Base-by-base conservation (phyloP, 257 asterid genomes). In the Solanum chilense region DNA sequence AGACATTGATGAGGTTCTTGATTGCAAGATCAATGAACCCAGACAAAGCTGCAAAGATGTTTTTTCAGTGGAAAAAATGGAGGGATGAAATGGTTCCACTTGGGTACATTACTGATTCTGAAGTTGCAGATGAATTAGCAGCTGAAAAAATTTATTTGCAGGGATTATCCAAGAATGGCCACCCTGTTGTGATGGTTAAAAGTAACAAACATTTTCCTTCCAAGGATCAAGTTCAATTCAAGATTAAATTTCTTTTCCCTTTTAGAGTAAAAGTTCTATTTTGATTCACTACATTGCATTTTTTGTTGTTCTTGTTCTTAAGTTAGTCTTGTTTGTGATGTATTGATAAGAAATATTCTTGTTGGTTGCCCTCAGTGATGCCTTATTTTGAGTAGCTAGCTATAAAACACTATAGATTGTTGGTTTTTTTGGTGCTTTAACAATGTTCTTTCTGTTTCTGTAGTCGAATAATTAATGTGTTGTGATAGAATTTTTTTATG, bases 211-310 rank as follows among this genome's bases (percentile, higher is more conserved):
- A 96, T 87, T 89, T 83, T 60, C 90, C 93, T 75, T 69, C 94
- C 88, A 96, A 94, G 91, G 98, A 96, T 93, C 97, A 91, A 39
- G 90, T 90, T 47, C 98, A 96, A 90, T 95, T 96, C 95, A 96
- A 94, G 92, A 93, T 98, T 95, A 92, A 58, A 88, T 52, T 78
- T 6, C 3, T 49, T 75, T 21, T 82, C 62, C 31, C 69, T 4
- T 5, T 62, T 6, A 47, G 23, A 77, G 35, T 52, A 21, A 21
- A 35, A 60, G 20, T 31, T 58, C 21, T 5, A 52, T 62, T n/a
- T 62, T 62, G 1, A n/a, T 11, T 11, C 31, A 62, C 31, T 62
- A 5, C 70, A 62, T 62, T 62, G 70, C 70, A 62, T 62, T 62
- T 62, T n/a, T 62, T 62, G 70, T 62, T 16, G n/a, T 70, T 3